Evolutionary conservation across 305 asterid genomes (phyloP), one percentile per base, ranked within the genome.

Genomic region (Plantago rigida): DNA sequence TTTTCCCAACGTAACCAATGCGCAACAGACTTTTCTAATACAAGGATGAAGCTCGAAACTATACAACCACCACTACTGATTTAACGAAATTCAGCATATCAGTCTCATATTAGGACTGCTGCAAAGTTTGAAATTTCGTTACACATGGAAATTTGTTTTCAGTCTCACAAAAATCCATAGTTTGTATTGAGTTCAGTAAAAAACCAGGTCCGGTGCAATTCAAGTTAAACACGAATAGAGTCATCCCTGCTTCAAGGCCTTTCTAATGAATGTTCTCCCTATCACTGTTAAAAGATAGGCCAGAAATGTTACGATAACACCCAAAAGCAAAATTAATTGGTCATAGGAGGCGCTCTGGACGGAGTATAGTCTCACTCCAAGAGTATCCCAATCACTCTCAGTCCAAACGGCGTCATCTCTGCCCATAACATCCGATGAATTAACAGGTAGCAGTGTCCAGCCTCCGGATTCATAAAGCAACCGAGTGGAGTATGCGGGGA

Each of bases 401-500:
- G 98, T 86, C 98, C 98, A 92, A 44, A 92, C 81, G 0, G 96
- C 90, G 66, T 91, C 97, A 5, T 75, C 79, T 26, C 22, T 62
- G 12, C 71, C 79, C 81, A 74, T 74, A 15, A 14, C 13, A 60
- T 85, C 87, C 5, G 96, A 81, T 61, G 84, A 59, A 66, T 86
- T 88, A 66, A 15, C 26, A 19, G 90, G 86, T 55, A 88, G 73
- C 55, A 92, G 70, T 22, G 66, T 77, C 98, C 98, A 92, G 50
- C 68, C 69, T 19, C 70, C 93, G 1, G 80, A 67, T 57, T 81
- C 91, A 13, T 78, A 86, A 77, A 80, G 83, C 73, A 92, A 69
- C 59, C 96, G 93, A 17, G 96, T 81, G 9, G 98, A 92, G 69
- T 92, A 92, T 15, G 98, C 94, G 44, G 98, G 96, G 48, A 92